Conservation (phyloP, 2,329 filamentous ascomycete genomes). For the Colletotrichum sojae region DNA sequence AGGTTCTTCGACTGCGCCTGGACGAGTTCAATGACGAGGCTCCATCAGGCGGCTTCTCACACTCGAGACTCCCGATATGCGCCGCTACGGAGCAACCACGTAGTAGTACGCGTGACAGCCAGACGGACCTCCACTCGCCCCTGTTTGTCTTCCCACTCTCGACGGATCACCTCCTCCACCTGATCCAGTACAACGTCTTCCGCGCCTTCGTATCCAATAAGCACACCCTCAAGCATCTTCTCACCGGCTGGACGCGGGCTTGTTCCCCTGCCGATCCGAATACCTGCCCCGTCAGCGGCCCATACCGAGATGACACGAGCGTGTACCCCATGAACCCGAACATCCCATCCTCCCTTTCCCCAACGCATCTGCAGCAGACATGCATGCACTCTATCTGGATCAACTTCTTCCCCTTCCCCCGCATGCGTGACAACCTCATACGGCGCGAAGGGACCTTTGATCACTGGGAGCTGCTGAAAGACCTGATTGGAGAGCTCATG, state of each 20-base stretch:
- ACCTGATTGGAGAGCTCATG: conserved; percentile 32
- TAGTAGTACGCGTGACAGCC: conserved; percentile 2
- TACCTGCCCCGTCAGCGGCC: conserved; percentile 3
- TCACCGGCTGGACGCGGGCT: background rate
- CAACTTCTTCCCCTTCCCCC: conserved; percentile 34
- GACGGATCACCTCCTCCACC: conserved; percentile 36
- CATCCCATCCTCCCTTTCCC: conserved; percentile 27
- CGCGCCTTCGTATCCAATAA: conserved; percentile 35
- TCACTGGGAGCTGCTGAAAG: conserved; percentile 24
- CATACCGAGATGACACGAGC: conserved; percentile 28
- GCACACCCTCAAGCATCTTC: conserved; percentile 1
- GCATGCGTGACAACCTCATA: conserved; percentile 37
- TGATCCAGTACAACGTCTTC: conserved; percentile 38
- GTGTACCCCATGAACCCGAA: conserved; percentile 33
- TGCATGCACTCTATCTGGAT: conserved; percentile 27
- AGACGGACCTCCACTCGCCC: background rate
- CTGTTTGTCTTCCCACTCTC: background rate
- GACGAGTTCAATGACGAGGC: too few species aligned
- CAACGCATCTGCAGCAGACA: conserved; percentile 22
- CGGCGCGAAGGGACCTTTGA: conserved; percentile 26
- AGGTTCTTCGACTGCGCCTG: too few species aligned
- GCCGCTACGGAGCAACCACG: background rate
- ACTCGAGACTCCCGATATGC: conserved; percentile 10
- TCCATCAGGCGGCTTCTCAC: background rate
- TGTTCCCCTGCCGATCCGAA: background rate